Evolutionary conservation across 1,284 basidiomycete species (phyloP).

Genomic region (Microbotryum saponariae): DNA sequence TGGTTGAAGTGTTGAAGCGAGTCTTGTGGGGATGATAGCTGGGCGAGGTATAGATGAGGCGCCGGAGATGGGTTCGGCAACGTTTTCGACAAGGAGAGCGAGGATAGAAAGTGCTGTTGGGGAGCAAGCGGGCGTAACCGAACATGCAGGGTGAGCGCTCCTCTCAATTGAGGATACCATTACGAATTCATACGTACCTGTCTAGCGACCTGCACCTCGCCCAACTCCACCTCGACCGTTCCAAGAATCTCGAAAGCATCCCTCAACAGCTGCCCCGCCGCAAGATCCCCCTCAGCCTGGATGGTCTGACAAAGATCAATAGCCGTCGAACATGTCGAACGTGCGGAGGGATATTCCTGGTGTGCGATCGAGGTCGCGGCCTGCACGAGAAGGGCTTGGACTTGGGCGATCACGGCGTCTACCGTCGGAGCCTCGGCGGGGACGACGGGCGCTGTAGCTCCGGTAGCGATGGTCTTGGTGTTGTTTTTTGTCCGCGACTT

Average conservation of each 20-base stretch:
- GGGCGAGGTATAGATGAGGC: slow-evolving; percentile 76
- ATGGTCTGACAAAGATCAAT: too few relatives aligned
- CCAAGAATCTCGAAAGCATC: slow-evolving; percentile 34
- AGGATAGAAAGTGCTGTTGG: slow-evolving; percentile 58
- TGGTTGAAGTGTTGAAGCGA: slow-evolving; percentile 74
- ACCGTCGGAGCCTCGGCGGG: too few relatives aligned
- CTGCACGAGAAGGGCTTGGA: too few relatives aligned
- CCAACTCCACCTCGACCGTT: slow-evolving; percentile 51
- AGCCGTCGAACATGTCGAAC: too few relatives aligned
- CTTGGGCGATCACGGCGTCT: too few relatives aligned
- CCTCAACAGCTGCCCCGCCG: slow-evolving; percentile 13
- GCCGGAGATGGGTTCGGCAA: slow-evolving; percentile 65
- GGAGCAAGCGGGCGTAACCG: slow-evolving; percentile 35
- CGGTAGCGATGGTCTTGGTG: too few relatives aligned
- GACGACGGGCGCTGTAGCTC: too few relatives aligned
- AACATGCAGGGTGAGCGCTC: too few relatives aligned
- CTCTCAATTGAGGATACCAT: slow-evolving; percentile 38
- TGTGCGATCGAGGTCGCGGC: too few relatives aligned
- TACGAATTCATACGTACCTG: slow-evolving; percentile 70
- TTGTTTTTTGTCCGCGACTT: too few relatives aligned
- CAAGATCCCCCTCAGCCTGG: too few relatives aligned
- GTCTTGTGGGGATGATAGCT: slow-evolving; percentile 66
- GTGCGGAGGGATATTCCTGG: too few relatives aligned
- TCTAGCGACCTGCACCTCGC: slow-evolving; percentile 57
- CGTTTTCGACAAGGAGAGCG: slow-evolving; percentile 55